Evolutionary conservation across 2,329 filamentous ascomycete species (phyloP), one percentile per base, ranked within the genome.

Genomic region (Rhexocercosporidium sp.): DNA sequence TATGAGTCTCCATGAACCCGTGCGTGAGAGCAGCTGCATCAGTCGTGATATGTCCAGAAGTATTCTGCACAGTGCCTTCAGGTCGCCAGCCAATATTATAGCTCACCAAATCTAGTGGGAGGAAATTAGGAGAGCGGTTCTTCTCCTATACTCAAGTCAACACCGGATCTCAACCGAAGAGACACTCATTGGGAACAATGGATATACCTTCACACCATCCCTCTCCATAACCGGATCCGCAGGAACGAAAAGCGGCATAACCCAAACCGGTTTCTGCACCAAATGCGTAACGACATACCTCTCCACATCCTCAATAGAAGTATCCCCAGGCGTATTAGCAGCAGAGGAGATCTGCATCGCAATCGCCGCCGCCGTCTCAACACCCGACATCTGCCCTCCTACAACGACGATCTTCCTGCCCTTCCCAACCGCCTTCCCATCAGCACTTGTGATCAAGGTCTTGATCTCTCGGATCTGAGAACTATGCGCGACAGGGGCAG

Each of bases 311-410:
- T 77, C 64, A 4, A 87, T 78, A 0, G 72, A 63, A 34, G 77
- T 81, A 1, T 78, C 68, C 0, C 78, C 79, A 0, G 88, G 85
- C 0, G 86, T 84, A 75, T 90, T 81, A 14, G 79, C 78, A 2
- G 85, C 84, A 6, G 88, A 88, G 0, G 92, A 94, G 1, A 95
- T 78, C 69, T 94, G 88, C 4, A 88, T 83, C 12, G 91, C 92
- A 59, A 94, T 86, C 1, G 89, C 88, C 11, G 88, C 89, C 0
- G 92, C 90, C 59, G 90, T 90, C 80, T 96, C 93, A 5, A 92
- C 86, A 0, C 92, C 92, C 1, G 92, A 95, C 85, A 96, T 94
- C 73, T 94, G 92, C 0, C 92, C 92, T 0, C 93, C 93, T 0
- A 94, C 86, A 0, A 96, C 82, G 0, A 93, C 82, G 18, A 96